phyloP scores from a whole-genome alignment of 208 protist species.

The Jaenimonas drosophilae region DNA sequence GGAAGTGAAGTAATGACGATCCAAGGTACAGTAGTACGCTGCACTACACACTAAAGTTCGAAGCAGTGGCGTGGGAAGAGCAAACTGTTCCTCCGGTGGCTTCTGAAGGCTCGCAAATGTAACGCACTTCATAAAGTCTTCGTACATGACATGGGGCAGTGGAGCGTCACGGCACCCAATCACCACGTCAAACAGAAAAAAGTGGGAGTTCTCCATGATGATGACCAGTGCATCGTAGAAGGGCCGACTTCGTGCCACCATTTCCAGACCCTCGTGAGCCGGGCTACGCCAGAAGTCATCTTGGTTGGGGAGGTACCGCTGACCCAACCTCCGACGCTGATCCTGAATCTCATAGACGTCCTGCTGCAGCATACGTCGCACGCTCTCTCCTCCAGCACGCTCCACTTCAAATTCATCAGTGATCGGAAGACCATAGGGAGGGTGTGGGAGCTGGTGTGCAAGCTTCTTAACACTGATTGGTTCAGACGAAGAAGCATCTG shows the following conservation, averaged over 20 bases:
- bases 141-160: slow-evolving; percentile 80
- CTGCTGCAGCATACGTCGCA: neutral
- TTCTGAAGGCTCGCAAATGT: slow-evolving; percentile 69
- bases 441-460: slow-evolving; percentile 28
- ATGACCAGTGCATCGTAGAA: slow-evolving; percentile 60
- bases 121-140: slow-evolving; percentile 76
- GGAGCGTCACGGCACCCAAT: slow-evolving; percentile 50
- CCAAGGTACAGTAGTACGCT: slow-evolving; percentile 56
- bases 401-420: slow-evolving; percentile 31
- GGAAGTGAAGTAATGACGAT: slow-evolving; percentile 66
- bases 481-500: no score
- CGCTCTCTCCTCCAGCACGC: slow-evolving; percentile 34
- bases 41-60: slow-evolving; percentile 47
- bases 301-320: slow-evolving; percentile 41
- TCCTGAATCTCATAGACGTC: slow-evolving; percentile 6
- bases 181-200: slow-evolving; percentile 47
- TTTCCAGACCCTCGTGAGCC: slow-evolving; percentile 46
- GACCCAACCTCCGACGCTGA: no score
- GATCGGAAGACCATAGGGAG: slow-evolving; percentile 30
- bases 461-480: no score
- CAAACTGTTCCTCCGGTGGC: slow-evolving; percentile 79
- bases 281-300: slow-evolving; percentile 52
- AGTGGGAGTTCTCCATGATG: slow-evolving; percentile 70
- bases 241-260: slow-evolving; percentile 20
- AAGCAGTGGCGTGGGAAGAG: slow-evolving; percentile 27